A percentile compares a stretch with the other conserved stretches of the same genome.
Evolutionary conservation across 371 early-diverging fungal species (phyloP).

Genomic region (Syncephalis plumigaleata): DNA sequence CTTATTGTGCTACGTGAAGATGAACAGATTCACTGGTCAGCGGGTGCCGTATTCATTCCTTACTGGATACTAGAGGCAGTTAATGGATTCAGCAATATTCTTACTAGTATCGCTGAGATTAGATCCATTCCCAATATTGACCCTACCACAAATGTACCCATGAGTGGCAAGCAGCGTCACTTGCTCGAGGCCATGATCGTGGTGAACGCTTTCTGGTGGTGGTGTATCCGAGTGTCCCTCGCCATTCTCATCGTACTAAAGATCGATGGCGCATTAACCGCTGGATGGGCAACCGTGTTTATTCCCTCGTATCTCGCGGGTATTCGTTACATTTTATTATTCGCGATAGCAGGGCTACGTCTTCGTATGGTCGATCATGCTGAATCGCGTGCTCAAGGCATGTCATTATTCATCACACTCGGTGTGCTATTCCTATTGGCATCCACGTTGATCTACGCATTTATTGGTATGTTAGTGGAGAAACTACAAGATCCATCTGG

Average conservation of each 20-base stretch:
- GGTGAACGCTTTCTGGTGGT: constrained; percentile 34
- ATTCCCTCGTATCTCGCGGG: constrained; percentile 55
- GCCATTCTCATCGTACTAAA: constrained; percentile 39
- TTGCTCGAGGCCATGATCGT: constrained; percentile 3
- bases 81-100: constrained; percentile 6
- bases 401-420: constrained; percentile 24
- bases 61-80: constrained; percentile 43
- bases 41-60: constrained; percentile 44
- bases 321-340: constrained; percentile 28
- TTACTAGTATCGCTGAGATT: too few relatives aligned
- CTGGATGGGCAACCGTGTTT: constrained; percentile 64
- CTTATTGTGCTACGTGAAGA: constrained; percentile 31
- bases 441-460: constrained; percentile 38
- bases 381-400: constrained; percentile 24
- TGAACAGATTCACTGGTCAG: constrained; percentile 24
- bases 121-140: neutral
- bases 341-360: constrained; percentile 24
- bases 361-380: constrained; percentile 25
- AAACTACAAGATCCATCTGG: constrained; percentile 30
- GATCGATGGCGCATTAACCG: constrained; percentile 27
- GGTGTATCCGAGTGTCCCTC: constrained; percentile 26
- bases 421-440: constrained; percentile 25
- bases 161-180: constrained; percentile 1
- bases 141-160: neutral
- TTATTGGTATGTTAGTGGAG: constrained; percentile 48